Conservation (phyloP, 78 protist species). For the Dictyostelium brefeldianum region DNA sequence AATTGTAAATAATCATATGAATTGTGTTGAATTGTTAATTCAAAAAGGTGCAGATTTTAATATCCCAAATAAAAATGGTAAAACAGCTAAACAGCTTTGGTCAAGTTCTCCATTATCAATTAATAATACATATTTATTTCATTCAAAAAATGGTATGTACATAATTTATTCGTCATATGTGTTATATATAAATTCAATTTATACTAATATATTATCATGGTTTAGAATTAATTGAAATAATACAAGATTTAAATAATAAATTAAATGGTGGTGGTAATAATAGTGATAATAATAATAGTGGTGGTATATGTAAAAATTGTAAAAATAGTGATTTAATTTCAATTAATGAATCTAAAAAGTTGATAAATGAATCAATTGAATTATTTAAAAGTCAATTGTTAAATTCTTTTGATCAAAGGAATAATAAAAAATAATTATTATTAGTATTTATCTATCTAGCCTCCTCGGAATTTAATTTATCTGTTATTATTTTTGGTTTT, state of each 20-base stretch:
- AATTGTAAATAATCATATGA: constrained; percentile 18
- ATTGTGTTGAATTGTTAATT: constrained; percentile 26
- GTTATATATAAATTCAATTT: not conserved
- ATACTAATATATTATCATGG: not conserved
- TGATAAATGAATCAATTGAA: not conserved
- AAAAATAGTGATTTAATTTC: not conserved
- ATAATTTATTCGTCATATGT: not conserved
- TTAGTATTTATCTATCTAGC: too few relatives aligned
- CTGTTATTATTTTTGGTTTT: too few relatives aligned
- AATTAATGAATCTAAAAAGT: not conserved
- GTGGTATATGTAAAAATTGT: not conserved
- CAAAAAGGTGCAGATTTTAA: constrained; percentile 42
- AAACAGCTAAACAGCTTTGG: constrained; percentile 30
- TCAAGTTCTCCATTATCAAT: constrained; percentile 12
- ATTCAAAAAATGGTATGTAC: constrained; percentile 22
- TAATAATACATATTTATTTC: constrained; percentile 24
- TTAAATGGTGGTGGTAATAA: not conserved
- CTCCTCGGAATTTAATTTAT: too few relatives aligned
- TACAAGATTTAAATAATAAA: constrained; percentile 13
- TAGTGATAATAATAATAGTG: not conserved
- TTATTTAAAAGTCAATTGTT: not conserved
- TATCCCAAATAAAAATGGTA: constrained; percentile 20
- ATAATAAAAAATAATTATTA: too few relatives aligned
- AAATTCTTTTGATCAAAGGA: not conserved
- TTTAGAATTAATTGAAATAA: constrained; percentile 22